Evolutionary conservation across 2,329 filamentous ascomycete genomes (phyloP), one percentile per base, ranked within the genome.

Genomic region (Fusarium coicis): DNA sequence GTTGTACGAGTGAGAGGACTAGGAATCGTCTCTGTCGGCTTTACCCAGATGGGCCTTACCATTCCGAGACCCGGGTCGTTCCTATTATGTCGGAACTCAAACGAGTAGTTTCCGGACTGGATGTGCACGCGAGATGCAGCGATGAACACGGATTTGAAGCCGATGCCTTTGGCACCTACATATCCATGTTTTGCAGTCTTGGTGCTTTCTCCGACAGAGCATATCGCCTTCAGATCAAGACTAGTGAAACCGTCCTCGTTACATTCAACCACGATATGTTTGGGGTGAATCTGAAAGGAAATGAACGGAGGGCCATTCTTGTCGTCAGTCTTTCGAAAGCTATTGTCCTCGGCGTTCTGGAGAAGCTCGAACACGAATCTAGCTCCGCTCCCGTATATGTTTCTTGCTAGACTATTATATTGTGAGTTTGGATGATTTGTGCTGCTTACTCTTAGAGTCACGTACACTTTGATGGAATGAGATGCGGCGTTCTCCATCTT

Each of bases 301-400:
- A 74, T 68, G 10, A 63, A 75, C 3, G 62, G 66, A 0, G 23
- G 14, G 0, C 4, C 37, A 0, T 50, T 54, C 16, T 14, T 18
- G 6, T 1, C 6, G 1, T 1, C 4, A 7, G 70, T 64, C 21
- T 40, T 69, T 0, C 14, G 18, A n/a, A 74, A 75, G 1, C 10
- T 4, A 44, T 71, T 73, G 34, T 74, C 73, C 9, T 75, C 70
- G 15, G 64, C 66, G 28, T 74, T 73, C 32, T 73, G 73, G 54
- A 75, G 69, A 56, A 75, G 73, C 40, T 75, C 73, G 43, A 75
- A 75, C 4, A 73, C 64, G 10, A 74, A 74, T 37, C 72, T 44
- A 5, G 73, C 68, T 1, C 72, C 69, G n/a, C 63, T 72, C 5
- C 73, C 73, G 28, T 73, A 73, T 5, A 74, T 73, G 15, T 74